A percentile compares a stretch with the other conserved stretches of the same genome.
These are phyloP conservation scores for Erythrobasidium hasegawianum DNA, from an alignment of 1,284 basidiomycete genomes.

Conservation along the genomic window DNA sequence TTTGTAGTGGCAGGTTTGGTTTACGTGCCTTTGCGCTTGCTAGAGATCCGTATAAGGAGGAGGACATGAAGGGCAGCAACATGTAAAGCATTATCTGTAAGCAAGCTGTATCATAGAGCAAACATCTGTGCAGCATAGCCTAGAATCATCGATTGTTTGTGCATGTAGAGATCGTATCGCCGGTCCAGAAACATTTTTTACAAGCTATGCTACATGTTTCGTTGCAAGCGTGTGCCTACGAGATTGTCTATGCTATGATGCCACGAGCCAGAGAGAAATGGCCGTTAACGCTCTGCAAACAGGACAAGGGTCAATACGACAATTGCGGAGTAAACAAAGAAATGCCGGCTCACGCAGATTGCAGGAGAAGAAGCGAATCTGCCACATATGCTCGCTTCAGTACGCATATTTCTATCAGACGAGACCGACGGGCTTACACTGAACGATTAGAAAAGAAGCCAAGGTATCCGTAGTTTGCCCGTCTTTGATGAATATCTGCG, in stretches of 20 bases:
- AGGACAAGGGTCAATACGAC: too few species aligned
- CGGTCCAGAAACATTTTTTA: too few species aligned
- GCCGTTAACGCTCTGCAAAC: slow-evolving; percentile 16
- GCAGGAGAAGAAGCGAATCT: slow-evolving; percentile 26
- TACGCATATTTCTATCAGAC: too few species aligned
- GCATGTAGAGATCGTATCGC: too few species aligned
- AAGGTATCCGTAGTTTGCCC: slow-evolving; percentile 28
- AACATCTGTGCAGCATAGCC: too few species aligned
- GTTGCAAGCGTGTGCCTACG: too few species aligned
- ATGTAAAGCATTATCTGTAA: neutral
- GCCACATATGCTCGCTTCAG: neutral
- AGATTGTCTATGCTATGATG: too few species aligned
- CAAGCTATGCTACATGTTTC: too few species aligned
- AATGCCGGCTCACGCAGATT: slow-evolving; percentile 23
- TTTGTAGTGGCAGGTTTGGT: slow-evolving; percentile 45
- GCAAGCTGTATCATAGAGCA: too few species aligned
- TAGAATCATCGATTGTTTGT: neutral
- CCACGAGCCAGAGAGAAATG: slow-evolving; percentile 27
- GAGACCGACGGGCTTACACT: slow-evolving; percentile 8
- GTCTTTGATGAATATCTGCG: slow-evolving; percentile 26
- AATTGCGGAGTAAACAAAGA: neutral
- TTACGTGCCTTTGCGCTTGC: slow-evolving; percentile 41
- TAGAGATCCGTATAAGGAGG: slow-evolving; percentile 14
- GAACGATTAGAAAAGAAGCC: slow-evolving; percentile 23
- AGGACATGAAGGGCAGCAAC: neutral